A percentile compares a stretch with the other conserved stretches of the same genome.
Conservation (phyloP, 208 protist species). For the Leishmania guyanensis region DNA sequence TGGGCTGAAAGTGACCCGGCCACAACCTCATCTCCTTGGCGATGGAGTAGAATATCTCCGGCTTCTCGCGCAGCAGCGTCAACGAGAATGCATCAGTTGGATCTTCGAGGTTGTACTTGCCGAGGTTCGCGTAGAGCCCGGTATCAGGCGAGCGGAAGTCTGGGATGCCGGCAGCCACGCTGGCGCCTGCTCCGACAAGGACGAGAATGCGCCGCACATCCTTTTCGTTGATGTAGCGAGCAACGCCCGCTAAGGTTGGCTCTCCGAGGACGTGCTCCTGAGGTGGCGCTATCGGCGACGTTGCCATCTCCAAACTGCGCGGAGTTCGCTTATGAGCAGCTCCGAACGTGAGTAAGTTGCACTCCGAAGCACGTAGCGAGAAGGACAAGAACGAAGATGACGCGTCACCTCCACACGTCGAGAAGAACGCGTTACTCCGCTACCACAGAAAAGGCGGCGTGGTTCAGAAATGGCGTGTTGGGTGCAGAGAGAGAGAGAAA, state of each 20-base stretch:
- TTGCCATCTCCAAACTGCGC: background rate
- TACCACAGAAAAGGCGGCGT: background rate
- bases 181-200: slow-evolving; percentile 91
- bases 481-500: background rate
- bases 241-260: slow-evolving; percentile 55
- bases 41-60: slow-evolving; percentile 93
- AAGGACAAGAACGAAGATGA: background rate
- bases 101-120: slow-evolving; percentile 91
- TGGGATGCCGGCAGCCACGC: slow-evolving; percentile 93
- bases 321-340: background rate
- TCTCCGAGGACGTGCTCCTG: slow-evolving; percentile 54
- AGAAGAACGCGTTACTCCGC: background rate
- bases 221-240: slow-evolving; percentile 61
- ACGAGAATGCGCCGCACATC: slow-evolving; percentile 89
- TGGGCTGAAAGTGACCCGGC: slow-evolving; percentile 84
- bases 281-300: background rate
- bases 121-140: slow-evolving; percentile 92
- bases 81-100: slow-evolving; percentile 93
- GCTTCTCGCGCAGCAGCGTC: slow-evolving; percentile 81
- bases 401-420: background rate
- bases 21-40: slow-evolving; percentile 86
- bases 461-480: background rate
- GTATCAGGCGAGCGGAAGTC: slow-evolving; percentile 94
- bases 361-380: background rate
- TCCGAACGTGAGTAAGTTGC: background rate